Conservation (phyloP, 2,329 filamentous ascomycete species). For the Paecilomyces sp. region DNA sequence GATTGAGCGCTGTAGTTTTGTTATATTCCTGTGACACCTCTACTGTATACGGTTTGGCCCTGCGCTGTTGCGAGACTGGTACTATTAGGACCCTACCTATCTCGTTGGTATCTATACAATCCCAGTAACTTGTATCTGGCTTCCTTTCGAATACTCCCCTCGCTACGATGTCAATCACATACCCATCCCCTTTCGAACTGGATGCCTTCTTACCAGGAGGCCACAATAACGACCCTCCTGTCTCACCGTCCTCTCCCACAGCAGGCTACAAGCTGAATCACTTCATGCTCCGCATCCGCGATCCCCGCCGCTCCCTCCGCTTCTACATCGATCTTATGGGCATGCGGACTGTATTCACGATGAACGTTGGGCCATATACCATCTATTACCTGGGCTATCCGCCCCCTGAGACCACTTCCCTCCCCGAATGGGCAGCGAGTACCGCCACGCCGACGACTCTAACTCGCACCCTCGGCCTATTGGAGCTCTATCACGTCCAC, state of each 20-base stretch:
- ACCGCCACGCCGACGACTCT: slow-evolving; percentile 18
- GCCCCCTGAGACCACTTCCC: slow-evolving; percentile 17
- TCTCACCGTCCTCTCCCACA: slow-evolving; percentile 16
- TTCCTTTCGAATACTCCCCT: background rate
- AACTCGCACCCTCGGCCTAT: slow-evolving; percentile 23
- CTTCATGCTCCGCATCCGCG: slow-evolving; percentile 28
- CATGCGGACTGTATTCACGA: slow-evolving; percentile 32
- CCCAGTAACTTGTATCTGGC: background rate
- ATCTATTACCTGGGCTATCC: slow-evolving; percentile 35
- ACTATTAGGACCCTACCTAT: background rate
- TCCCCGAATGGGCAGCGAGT: slow-evolving; percentile 19
- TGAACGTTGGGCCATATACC: slow-evolving; percentile 33
- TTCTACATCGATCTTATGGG: slow-evolving; percentile 34
- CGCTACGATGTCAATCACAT: background rate
- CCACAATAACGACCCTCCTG: background rate
- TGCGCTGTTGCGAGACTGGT: too few species aligned
- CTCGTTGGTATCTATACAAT: background rate
- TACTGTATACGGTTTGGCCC: too few species aligned
- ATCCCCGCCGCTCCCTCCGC: slow-evolving; percentile 25
- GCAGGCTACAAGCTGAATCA: slow-evolving; percentile 31
- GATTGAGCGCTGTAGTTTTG: background rate
- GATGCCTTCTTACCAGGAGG: background rate
- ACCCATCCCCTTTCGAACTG: background rate
- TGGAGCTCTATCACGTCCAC: slow-evolving; percentile 33
- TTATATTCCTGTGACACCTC: background rate